phyloP scores from a whole-genome alignment of 257 asterid species.

The Linaria vulgaris region DNA sequence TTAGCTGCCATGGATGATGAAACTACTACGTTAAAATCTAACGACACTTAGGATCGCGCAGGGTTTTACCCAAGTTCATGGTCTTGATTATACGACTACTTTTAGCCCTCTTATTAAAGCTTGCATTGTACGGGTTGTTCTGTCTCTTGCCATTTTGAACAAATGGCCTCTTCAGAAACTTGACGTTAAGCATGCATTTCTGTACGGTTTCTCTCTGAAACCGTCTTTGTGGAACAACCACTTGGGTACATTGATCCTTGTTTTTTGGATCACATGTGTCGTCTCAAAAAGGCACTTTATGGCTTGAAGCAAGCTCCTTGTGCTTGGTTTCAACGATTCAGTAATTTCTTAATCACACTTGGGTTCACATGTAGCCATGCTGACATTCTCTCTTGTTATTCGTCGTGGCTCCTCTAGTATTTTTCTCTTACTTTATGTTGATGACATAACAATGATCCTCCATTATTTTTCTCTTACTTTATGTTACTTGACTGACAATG shows the following conservation, averaged over 20 bases:
- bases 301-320: no score
- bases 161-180: background rate
- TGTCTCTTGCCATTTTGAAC: background rate
- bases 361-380: no score
- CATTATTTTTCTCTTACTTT: background rate
- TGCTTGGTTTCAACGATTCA: no score
- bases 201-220: background rate
- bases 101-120: background rate
- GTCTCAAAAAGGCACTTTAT: no score
- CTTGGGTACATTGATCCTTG: no score
- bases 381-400: background rate
- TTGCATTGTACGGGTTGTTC: no score
- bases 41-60: conserved; percentile 14
- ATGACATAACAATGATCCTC: no score
- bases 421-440: no score
- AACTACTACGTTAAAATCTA: background rate
- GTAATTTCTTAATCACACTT: no score
- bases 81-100: background rate
- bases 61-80: conserved; percentile 5
- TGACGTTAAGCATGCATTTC: background rate
- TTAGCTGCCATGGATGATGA: conserved; percentile 20
- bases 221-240: background rate
- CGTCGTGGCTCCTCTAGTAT: background rate
- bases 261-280: no score
- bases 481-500: background rate